phyloP scores from a whole-genome alignment of 768 basidiomycete genomes.

The Psilocybe sp. region DNA sequence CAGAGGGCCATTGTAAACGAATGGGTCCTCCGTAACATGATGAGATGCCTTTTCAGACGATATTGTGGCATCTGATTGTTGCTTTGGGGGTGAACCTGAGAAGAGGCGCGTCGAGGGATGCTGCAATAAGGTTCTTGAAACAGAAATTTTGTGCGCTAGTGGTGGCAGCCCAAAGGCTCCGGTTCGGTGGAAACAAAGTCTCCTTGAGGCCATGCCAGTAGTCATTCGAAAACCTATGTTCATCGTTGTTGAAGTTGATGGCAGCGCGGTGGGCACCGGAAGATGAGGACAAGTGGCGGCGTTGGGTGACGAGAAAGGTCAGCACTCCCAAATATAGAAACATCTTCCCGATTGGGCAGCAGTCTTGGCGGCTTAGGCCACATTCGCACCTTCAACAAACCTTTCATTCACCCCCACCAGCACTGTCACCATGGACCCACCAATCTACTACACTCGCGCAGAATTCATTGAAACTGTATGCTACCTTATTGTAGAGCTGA shows the following conservation, averaged over 20 bases:
- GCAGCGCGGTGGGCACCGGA: conserved; percentile 5
- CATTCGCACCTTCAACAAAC: not conserved
- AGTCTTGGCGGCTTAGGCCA: not conserved
- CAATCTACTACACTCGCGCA: conserved; percentile 74
- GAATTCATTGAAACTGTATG: conserved; percentile 89
- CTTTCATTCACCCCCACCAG: not conserved
- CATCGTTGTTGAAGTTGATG: conserved; percentile 2
- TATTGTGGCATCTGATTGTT: conserved; percentile 8
- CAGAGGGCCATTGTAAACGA: conserved; percentile 70
- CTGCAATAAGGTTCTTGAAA: not conserved
- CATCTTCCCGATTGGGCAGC: conserved; percentile 11
- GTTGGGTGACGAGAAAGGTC: not conserved
- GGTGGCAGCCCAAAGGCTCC: not conserved
- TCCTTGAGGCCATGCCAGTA: too few species aligned
- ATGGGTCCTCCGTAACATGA: conserved; percentile 22
- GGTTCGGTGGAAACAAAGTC: not conserved
- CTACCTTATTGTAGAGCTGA: not conserved
- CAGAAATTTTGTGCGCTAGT: not conserved
- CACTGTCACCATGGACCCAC: conserved; percentile 54
- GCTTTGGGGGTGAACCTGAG: conserved; percentile 12
- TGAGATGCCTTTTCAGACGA: conserved; percentile 4
- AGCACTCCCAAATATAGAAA: conserved; percentile 8
- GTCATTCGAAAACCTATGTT: too few species aligned
- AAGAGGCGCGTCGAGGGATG: conserved; percentile 10
- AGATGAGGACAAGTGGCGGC: not conserved